phyloP scores from a whole-genome alignment of 768 basidiomycete genomes.

The Pleurotus sapidus region DNA sequence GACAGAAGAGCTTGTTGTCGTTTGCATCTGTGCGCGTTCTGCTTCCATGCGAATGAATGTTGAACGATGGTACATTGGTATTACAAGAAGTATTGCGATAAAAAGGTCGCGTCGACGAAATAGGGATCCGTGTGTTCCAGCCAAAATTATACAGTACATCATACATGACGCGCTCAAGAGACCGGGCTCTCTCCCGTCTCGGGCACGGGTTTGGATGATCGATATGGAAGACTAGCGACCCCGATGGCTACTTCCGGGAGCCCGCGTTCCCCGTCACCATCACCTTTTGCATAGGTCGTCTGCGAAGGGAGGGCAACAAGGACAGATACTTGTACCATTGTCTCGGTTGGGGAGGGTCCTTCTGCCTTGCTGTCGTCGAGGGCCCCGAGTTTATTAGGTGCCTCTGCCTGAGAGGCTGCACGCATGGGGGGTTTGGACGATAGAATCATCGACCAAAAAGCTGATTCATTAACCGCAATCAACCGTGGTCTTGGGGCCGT shows the following conservation, averaged over 20 bases:
- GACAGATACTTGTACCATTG: constrained; percentile 43
- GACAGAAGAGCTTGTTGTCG: too few species aligned
- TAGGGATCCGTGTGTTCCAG: too few species aligned
- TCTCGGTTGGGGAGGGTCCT: constrained; percentile 19
- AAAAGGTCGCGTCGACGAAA: too few species aligned
- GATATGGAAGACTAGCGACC: neutral
- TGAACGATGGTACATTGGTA: too few species aligned
- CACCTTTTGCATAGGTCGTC: constrained; percentile 1
- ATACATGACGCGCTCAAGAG: too few species aligned
- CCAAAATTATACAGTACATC: too few species aligned
- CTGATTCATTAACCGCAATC: too few species aligned
- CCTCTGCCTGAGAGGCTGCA: neutral
- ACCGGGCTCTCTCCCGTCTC: too few species aligned
- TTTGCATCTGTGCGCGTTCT: too few species aligned
- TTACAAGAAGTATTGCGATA: too few species aligned
- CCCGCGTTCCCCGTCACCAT: neutral
- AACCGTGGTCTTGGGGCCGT: too few species aligned
- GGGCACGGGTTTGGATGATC: neutral
- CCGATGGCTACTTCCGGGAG: neutral
- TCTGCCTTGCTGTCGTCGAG: neutral
- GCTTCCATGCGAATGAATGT: too few species aligned
- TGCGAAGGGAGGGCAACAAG: constrained; percentile 56
- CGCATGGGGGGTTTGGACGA: constrained; percentile 1
- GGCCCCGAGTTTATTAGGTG: neutral
- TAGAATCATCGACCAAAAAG: neutral